A percentile compares a stretch with the other conserved stretches of the same genome.
Evolutionary conservation across 1,139 yeast species (phyloP).

Genomic region (Taphrina flavorubra): DNA sequence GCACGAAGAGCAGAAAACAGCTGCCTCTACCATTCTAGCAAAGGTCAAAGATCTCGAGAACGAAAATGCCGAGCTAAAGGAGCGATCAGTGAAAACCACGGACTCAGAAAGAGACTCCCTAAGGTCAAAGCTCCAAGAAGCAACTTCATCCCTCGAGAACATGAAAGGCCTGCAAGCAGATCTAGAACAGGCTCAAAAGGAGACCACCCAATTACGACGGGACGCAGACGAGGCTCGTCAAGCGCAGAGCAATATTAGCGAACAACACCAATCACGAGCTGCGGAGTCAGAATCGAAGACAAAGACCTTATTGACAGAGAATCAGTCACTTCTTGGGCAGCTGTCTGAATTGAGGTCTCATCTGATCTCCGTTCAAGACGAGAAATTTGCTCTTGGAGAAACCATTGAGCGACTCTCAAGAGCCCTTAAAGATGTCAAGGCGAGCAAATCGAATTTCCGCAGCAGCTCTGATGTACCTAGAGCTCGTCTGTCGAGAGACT

Average conservation of each 20-base stretch:
- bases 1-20: not conserved
- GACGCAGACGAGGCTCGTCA: conserved; percentile 8
- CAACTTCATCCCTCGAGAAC: not conserved
- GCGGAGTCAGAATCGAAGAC: conserved; percentile 23
- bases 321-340: conserved; percentile 22
- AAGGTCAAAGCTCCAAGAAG: not conserved
- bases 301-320: conserved; percentile 29
- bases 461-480: not conserved
- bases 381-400: conserved; percentile 36
- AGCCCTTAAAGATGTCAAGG: conserved; percentile 12
- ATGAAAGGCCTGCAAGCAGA: not conserved
- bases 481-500: conserved; percentile 28
- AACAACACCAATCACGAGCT: conserved; percentile 10
- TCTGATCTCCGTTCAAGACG: conserved; percentile 35
- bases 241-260: not conserved
- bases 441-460: not conserved
- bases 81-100: conserved; percentile 10
- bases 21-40: not conserved
- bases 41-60: conserved; percentile 6
- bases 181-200: not conserved
- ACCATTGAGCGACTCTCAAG: conserved; percentile 15
- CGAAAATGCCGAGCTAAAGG: not conserved
- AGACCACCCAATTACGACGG: not conserved
- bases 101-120: not conserved
- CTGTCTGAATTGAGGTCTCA: conserved; percentile 29